Conservation (phyloP, 2,329 filamentous ascomycete species). For the Chaetomium strumarium region DNA sequence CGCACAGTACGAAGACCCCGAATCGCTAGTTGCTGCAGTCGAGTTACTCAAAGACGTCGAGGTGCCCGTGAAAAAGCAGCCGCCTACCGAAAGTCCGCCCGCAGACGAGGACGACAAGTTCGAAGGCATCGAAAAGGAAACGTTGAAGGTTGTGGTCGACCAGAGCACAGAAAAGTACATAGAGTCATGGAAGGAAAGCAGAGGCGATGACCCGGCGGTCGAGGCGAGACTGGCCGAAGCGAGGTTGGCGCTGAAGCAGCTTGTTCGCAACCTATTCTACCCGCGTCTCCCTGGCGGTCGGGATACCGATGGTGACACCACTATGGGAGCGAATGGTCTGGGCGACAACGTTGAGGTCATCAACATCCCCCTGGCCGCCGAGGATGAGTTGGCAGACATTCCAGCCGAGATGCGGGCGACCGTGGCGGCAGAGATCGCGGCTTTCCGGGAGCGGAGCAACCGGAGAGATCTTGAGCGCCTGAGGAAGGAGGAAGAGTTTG, state of each 20-base stretch:
- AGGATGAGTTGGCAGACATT: slow-evolving; percentile 93
- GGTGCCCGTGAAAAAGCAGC: slow-evolving; percentile 73
- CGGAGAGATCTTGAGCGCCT: slow-evolving; percentile 83
- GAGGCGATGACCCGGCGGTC: slow-evolving; percentile 56
- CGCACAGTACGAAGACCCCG: slow-evolving; percentile 87
- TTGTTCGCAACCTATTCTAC: slow-evolving; percentile 66
- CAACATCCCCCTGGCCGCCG: slow-evolving; percentile 78
- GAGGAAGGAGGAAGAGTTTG: slow-evolving; percentile 84
- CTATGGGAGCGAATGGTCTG: slow-evolving; percentile 55
- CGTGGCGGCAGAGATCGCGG: slow-evolving; percentile 87
- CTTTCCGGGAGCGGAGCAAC: slow-evolving; percentile 88
- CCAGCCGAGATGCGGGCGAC: slow-evolving; percentile 94
- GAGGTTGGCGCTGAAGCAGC: slow-evolving; percentile 59
- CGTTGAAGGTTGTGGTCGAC: slow-evolving; percentile 71
- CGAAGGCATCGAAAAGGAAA: slow-evolving; percentile 60
- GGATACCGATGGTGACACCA: slow-evolving; percentile 61
- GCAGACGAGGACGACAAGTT: slow-evolving; percentile 40
- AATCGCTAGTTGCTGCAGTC: slow-evolving; percentile 78
- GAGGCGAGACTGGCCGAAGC: slow-evolving; percentile 67
- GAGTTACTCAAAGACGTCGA: slow-evolving; percentile 78
- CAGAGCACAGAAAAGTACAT: slow-evolving; percentile 77
- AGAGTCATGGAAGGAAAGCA: slow-evolving; percentile 68
- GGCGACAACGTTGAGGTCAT: slow-evolving; percentile 72
- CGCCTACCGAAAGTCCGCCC: slow-evolving; percentile 32
- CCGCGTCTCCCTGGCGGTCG: slow-evolving; percentile 47